These are phyloP conservation scores for Mycena chlorophos DNA, from an alignment of 768 basidiomycete species.

Conservation along the genomic window DNA sequence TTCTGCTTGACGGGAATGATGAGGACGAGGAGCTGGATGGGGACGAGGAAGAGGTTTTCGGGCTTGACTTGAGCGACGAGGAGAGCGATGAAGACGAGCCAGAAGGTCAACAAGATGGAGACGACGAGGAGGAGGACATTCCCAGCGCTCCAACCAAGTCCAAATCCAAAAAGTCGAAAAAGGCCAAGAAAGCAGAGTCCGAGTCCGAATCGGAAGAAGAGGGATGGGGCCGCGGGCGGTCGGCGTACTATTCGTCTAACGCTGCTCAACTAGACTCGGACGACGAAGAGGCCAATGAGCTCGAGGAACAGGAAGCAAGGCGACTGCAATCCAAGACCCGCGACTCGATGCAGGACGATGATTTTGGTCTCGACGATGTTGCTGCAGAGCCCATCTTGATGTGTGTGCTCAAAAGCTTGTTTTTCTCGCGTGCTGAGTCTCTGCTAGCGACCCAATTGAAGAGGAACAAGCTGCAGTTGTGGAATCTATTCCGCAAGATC, in stretches of 20 bases:
- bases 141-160: constrained; percentile 15
- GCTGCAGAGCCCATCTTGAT: constrained; percentile 34
- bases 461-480: constrained; percentile 35
- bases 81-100: constrained; percentile 24
- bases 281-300: constrained; percentile 84
- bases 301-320: constrained; percentile 86
- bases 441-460: constrained; percentile 36
- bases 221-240: constrained; percentile 79
- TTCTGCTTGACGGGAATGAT: constrained; percentile 68
- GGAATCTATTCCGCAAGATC: constrained; percentile 52
- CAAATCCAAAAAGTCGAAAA: constrained; percentile 26
- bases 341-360: constrained; percentile 70
- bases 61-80: constrained; percentile 30
- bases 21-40: constrained; percentile 40
- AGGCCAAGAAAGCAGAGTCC: constrained; percentile 24
- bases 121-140: constrained; percentile 22
- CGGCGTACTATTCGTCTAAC: constrained; percentile 86
- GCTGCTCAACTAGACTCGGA: constrained; percentile 78
- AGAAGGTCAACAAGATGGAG: constrained; percentile 28
- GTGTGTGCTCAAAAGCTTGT: constrained; percentile 5
- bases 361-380: constrained; percentile 79
- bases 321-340: constrained; percentile 75
- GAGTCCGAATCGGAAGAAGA: constrained; percentile 53
- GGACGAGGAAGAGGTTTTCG: constrained; percentile 35
- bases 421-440: neutral